Percentiles rank a stretch among this genome's conserved stretches.
phyloP scores from a whole-genome alignment of 805 yeast genomes.

The Ogataea henricii region DNA sequence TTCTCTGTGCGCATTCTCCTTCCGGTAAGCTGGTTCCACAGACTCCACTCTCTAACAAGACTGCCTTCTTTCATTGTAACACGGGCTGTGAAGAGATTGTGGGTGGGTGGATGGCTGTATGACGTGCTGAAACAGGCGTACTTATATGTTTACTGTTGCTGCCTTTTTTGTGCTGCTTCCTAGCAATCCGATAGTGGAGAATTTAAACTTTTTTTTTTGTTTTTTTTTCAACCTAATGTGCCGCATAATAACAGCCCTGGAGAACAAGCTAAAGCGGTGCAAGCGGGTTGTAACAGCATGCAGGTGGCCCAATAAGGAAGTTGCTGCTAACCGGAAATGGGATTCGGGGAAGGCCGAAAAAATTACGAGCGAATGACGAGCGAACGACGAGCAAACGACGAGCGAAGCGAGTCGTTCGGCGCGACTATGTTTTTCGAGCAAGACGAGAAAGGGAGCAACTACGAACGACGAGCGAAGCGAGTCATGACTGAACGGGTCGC shows the following conservation, averaged over 20 bases:
- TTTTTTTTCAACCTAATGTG: neutral
- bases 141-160: neutral
- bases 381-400: too few relatives aligned
- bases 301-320: slow-evolving; percentile 1
- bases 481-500: too few relatives aligned
- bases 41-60: slow-evolving; percentile 37
- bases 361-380: too few relatives aligned
- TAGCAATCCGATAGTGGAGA: neutral
- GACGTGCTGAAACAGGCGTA: neutral
- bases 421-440: too few relatives aligned
- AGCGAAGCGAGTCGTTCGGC: too few relatives aligned
- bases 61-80: slow-evolving; percentile 27
- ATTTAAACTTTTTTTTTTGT: neutral
- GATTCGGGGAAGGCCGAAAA: neutral
- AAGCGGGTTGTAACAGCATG: neutral
- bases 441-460: too few relatives aligned
- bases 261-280: neutral
- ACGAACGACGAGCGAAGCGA: too few relatives aligned
- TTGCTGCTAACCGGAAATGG: neutral
- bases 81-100: neutral
- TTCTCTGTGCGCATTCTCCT: neutral
- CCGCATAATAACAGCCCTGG: neutral
- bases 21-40: slow-evolving; percentile 35
- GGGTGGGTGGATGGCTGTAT: neutral
- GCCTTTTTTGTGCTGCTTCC: neutral